Percentiles rank a stretch among this genome's conserved stretches.
Conservation (phyloP, 2,329 filamentous ascomycete genomes). For the Scolecobasidium constrictum region DNA sequence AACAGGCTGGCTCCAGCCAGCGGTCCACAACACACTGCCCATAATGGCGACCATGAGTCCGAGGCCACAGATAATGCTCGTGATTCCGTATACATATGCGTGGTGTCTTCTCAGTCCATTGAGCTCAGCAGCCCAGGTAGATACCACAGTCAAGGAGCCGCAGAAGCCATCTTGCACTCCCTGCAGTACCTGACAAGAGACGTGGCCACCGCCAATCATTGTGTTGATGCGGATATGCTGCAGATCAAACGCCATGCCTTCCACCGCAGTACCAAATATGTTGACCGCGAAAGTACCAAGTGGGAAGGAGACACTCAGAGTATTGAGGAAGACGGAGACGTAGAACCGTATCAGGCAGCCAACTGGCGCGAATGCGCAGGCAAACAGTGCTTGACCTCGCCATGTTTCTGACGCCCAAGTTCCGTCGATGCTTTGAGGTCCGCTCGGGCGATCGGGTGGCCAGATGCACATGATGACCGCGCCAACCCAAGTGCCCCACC, state of each 20-base stretch:
- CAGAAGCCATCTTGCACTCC: slow-evolving; percentile 59
- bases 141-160: slow-evolving; percentile 54
- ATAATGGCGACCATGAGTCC: slow-evolving; percentile 14
- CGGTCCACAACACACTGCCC: slow-evolving; percentile 13
- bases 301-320: slow-evolving; percentile 56
- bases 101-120: slow-evolving; percentile 34
- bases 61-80: slow-evolving; percentile 14
- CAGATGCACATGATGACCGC: slow-evolving; percentile 61
- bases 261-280: slow-evolving; percentile 59
- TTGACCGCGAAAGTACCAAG: slow-evolving; percentile 80
- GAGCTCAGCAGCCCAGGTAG: slow-evolving; percentile 55
- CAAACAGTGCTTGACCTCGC: slow-evolving; percentile 66
- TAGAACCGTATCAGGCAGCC: slow-evolving; percentile 72
- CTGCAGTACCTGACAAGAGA: slow-evolving; percentile 58
- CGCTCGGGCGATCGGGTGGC: slow-evolving; percentile 46
- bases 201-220: slow-evolving; percentile 26
- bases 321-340: slow-evolving; percentile 59
- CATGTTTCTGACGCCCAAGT: slow-evolving; percentile 45
- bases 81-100: slow-evolving; percentile 15
- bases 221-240: slow-evolving; percentile 46
- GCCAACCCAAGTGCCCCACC: slow-evolving; percentile 65
- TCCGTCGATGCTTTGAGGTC: slow-evolving; percentile 33
- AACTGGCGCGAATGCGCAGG: slow-evolving; percentile 70
- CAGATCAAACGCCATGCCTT: slow-evolving; percentile 69
- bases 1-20: slow-evolving; percentile 1